These are phyloP conservation scores for Pseudonitzschia multistriata DNA, from an alignment of 108 stramenopile genomes.

Conservation along the genomic window DNA sequence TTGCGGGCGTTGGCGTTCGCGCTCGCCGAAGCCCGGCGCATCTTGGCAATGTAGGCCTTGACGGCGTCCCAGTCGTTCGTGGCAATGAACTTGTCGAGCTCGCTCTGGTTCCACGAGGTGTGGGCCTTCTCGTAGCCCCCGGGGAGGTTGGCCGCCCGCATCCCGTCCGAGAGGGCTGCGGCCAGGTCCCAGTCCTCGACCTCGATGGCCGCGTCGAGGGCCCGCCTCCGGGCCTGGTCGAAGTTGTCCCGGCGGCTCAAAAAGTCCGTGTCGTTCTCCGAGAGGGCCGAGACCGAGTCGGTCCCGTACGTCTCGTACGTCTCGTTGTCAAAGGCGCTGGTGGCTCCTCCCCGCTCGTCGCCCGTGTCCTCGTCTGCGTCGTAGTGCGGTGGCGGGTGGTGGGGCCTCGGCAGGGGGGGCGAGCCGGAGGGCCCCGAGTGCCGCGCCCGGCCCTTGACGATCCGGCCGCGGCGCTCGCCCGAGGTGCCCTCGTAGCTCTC, in stretches of 20 bases:
- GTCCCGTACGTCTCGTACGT: slow-evolving; percentile 12
- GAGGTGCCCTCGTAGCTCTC: slow-evolving; percentile 33
- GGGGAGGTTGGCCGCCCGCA: slow-evolving; percentile 13
- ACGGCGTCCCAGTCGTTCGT: slow-evolving; percentile 81
- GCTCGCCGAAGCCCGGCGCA: too few species aligned
- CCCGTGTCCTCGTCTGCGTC: slow-evolving; percentile 25
- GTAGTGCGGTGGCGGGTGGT: slow-evolving; percentile 1
- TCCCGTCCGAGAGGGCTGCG: slow-evolving; percentile 40
- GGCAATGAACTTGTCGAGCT: slow-evolving; percentile 74
- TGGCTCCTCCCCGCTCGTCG: slow-evolving; percentile 18
- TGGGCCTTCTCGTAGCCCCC: slow-evolving; percentile 19
- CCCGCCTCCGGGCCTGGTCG: slow-evolving; percentile 35
- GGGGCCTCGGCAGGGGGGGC: background rate
- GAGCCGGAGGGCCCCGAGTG: too few species aligned
- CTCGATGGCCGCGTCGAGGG: slow-evolving; percentile 53
- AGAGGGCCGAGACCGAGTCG: slow-evolving; percentile 56
- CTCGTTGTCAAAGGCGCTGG: slow-evolving; percentile 10
- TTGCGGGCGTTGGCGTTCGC: too few species aligned
- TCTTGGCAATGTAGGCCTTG: slow-evolving; percentile 61
- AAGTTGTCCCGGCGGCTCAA: slow-evolving; percentile 31
- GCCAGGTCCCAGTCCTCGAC: slow-evolving; percentile 54
- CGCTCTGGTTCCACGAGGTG: slow-evolving; percentile 55
- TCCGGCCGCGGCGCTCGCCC: slow-evolving; percentile 19
- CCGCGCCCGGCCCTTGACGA: slow-evolving; percentile 15
- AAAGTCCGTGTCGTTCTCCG: slow-evolving; percentile 44